Evolutionary conservation across 2,329 filamentous ascomycete genomes (phyloP), one percentile per base, ranked within the genome.

Genomic region (Aspergillus versicolor): DNA sequence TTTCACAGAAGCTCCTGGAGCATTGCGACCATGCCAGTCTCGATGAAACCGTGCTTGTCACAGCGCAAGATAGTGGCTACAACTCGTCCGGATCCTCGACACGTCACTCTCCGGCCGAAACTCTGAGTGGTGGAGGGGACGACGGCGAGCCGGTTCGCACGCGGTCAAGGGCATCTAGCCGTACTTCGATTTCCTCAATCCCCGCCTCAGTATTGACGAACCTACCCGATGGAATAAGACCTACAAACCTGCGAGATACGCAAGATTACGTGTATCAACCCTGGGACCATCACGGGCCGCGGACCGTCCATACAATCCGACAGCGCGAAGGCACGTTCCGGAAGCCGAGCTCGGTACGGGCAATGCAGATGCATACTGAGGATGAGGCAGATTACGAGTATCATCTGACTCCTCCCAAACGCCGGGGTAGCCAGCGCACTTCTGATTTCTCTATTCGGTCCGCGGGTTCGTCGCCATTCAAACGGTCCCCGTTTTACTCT

Each of bases 281-380:
- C 21, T 59, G 69, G 62, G 46, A 69, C 57, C 50, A 63, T 37
- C 52, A 58, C 58, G 27, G 49, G 9, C 44, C 43, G 52, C 66
- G 59, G 27, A 57, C 60, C 19, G 60, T 67, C 24, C 65, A 68
- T 6, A 68, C 67, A 2, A 62, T 74, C 21, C 65, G 72, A 32
- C 70, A 72, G 45, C 70, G 70, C 8, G 67, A 73, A 55, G 69
- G 69, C 0, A 72, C 70, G 0, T 79, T 79, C 57, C 71, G 77
- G 37, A 75, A 79, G 58, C 73, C 76, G 1, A 79, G 76, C 64
- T 79, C 77, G 0, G 75, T 79, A 5, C 65, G 70, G 34, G 76
- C 76, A 6, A 72, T 78, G 65, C 76, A 78, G 61, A 76, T 78
- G 75, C 66, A 74, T 44, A 75, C 72, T 0, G 73, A 74, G 47